Evolutionary conservation across 805 yeast genomes (phyloP).

Genomic region (Sungouiozyma ichnusensis): DNA sequence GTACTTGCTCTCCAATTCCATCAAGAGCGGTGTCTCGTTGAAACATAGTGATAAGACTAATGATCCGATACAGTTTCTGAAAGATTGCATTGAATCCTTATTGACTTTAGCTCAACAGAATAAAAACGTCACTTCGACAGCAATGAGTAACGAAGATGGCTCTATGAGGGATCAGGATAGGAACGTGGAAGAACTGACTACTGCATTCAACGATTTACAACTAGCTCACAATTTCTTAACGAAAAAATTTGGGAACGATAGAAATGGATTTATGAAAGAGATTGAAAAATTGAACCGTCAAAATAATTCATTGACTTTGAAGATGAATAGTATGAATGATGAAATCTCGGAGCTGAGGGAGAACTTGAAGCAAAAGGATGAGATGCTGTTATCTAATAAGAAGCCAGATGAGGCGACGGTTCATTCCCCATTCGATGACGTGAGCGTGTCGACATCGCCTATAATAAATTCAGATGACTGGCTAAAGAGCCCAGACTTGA

Average conservation of each 20-base stretch:
- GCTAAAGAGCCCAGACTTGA: constrained; percentile 1
- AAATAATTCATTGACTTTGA: constrained; percentile 13
- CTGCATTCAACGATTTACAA: constrained; percentile 58
- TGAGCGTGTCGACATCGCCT: neutral
- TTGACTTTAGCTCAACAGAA: constrained; percentile 6
- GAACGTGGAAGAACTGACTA: constrained; percentile 30
- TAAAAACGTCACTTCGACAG: neutral
- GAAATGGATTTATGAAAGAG: constrained; percentile 42
- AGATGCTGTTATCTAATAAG: neutral
- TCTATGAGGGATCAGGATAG: neutral
- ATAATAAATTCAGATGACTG: neutral
- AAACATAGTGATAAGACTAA: constrained; percentile 13
- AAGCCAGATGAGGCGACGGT: neutral
- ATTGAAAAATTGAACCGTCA: constrained; percentile 46
- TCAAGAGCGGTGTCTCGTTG: constrained; percentile 22
- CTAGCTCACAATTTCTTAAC: constrained; percentile 62
- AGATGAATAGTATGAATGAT: constrained; percentile 3
- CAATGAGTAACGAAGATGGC: neutral
- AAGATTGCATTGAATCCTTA: constrained; percentile 21
- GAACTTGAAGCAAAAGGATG: constrained; percentile 23
- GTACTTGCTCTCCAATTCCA: constrained; percentile 21
- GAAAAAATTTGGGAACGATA: constrained; percentile 57
- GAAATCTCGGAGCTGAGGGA: constrained; percentile 29
- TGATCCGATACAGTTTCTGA: constrained; percentile 21
- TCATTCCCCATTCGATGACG: neutral